Percentiles rank a stretch among this genome's conserved stretches.
These are phyloP conservation scores for Arthonia radiata DNA, from an alignment of 495 filamentous ascomycete genomes.

Conservation along the genomic window DNA sequence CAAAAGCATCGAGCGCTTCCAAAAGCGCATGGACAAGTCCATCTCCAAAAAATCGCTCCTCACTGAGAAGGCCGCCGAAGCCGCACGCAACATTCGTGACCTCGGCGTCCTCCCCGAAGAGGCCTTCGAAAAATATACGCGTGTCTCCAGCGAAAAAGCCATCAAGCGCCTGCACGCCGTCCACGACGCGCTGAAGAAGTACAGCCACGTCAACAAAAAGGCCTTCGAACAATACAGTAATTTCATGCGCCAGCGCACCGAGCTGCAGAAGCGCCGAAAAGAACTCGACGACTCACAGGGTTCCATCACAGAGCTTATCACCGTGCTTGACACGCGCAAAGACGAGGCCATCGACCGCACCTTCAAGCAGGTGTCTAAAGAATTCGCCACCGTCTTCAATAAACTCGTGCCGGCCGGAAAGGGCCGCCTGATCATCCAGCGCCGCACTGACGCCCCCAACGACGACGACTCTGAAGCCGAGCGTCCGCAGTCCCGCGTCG, in stretches of 20 bases:
- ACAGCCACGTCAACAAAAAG: conserved; percentile 96
- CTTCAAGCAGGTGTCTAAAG: conserved; percentile 87
- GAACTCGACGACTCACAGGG: conserved; percentile 64
- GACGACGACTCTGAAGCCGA: conserved; percentile 39
- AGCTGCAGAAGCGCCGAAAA: conserved; percentile 49
- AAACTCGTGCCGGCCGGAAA: conserved; percentile 83
- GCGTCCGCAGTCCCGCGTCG: conserved; percentile 43
- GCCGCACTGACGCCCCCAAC: conserved; percentile 58
- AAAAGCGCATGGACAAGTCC: conserved; percentile 78
- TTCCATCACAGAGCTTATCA: conserved; percentile 76
- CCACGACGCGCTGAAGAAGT: conserved; percentile 86
- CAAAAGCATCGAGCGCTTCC: conserved; percentile 58
- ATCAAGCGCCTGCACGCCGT: conserved; percentile 75
- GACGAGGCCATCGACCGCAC: conserved; percentile 92
- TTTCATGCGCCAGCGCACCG: conserved; percentile 78
- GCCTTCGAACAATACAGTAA: conserved; percentile 96
- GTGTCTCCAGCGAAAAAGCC: conserved; percentile 52
- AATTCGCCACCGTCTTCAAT: conserved; percentile 82
- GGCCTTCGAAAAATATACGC: conserved; percentile 76
- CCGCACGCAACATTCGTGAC: conserved; percentile 68
- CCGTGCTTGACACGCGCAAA: conserved; percentile 79
- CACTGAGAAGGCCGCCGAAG: conserved; percentile 49
- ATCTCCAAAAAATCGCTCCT: conserved; percentile 66
- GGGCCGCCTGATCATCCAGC: conserved; percentile 79
- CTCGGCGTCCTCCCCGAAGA: conserved; percentile 85